phyloP scores from a whole-genome alignment of 140 eudicot species.

The Anethum foeniculum region DNA sequence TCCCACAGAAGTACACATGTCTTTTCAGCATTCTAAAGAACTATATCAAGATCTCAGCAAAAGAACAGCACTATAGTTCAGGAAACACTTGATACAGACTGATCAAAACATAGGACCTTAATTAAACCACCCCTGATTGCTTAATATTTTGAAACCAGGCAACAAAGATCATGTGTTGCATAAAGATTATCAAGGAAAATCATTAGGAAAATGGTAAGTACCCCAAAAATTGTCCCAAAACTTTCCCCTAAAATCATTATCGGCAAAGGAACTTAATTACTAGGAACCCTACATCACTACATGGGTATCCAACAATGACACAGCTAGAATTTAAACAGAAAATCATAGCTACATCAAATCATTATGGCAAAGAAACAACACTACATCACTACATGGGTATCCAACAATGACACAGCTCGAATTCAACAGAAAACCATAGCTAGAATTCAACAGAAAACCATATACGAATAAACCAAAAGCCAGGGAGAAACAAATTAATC shows the following conservation, averaged over 20 bases:
- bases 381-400: not conserved
- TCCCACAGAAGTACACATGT: no score
- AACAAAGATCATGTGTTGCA: not conserved
- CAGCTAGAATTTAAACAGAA: no score
- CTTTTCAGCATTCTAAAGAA: no score
- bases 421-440: not conserved
- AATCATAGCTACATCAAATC: no score
- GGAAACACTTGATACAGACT: no score
- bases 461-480: constrained; percentile 11
- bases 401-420: not conserved
- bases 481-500: constrained; percentile 6
- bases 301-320: no score
- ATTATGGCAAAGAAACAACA: not conserved
- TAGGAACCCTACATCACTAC: not conserved
- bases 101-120: no score
- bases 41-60: no score
- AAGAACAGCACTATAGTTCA: no score
- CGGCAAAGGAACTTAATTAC: not conserved
- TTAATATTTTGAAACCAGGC: not conserved
- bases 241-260: no score
- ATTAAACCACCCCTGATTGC: not conserved
- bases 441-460: constrained; percentile 22
- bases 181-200: not conserved
- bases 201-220: not conserved
- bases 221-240: no score